Conservation (phyloP, 768 basidiomycete genomes). For the Tylopilus plumbeoviolaceoides region DNA sequence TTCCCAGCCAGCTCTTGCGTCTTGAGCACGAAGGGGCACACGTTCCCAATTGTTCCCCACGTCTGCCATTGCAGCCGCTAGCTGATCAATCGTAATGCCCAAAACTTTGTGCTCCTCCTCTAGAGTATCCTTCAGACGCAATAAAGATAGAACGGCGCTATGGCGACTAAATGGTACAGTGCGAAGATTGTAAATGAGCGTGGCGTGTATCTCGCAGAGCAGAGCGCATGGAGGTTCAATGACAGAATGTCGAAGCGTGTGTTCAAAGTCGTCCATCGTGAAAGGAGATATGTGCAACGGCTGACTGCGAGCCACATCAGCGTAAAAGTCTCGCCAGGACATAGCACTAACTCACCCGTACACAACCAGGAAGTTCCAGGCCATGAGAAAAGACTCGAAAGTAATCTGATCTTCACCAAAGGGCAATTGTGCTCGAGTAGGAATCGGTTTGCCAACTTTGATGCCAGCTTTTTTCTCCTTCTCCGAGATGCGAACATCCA, state of each 20-base stretch:
- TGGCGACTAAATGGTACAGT: slow-evolving; percentile 76
- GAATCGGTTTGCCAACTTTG: slow-evolving; percentile 61
- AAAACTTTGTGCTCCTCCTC: slow-evolving; percentile 43
- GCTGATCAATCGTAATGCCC: slow-evolving; percentile 58
- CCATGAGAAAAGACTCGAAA: slow-evolving; percentile 85
- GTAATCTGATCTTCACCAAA: slow-evolving; percentile 59
- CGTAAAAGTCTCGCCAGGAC: neutral
- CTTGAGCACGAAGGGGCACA: slow-evolving; percentile 64
- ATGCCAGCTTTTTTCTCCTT: slow-evolving; percentile 81
- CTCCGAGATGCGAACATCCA: slow-evolving; percentile 75
- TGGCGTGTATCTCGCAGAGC: slow-evolving; percentile 84
- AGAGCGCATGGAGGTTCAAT: slow-evolving; percentile 69
- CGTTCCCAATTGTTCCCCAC: slow-evolving; percentile 87
- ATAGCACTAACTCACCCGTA: slow-evolving; percentile 68
- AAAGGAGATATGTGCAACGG: slow-evolving; percentile 85
- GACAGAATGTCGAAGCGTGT: slow-evolving; percentile 73
- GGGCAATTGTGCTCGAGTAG: slow-evolving; percentile 59
- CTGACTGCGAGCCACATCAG: slow-evolving; percentile 47
- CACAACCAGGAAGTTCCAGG: slow-evolving; percentile 92
- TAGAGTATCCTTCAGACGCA: slow-evolving; percentile 37
- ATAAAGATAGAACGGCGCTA: slow-evolving; percentile 66
- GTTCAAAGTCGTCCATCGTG: slow-evolving; percentile 90
- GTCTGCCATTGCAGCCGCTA: slow-evolving; percentile 69
- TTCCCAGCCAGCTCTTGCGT: slow-evolving; percentile 87
- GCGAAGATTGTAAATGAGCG: slow-evolving; percentile 84